These are phyloP conservation scores for Rubus parviflorus DNA, from an alignment of 306 rosid species.

Conservation along the genomic window DNA sequence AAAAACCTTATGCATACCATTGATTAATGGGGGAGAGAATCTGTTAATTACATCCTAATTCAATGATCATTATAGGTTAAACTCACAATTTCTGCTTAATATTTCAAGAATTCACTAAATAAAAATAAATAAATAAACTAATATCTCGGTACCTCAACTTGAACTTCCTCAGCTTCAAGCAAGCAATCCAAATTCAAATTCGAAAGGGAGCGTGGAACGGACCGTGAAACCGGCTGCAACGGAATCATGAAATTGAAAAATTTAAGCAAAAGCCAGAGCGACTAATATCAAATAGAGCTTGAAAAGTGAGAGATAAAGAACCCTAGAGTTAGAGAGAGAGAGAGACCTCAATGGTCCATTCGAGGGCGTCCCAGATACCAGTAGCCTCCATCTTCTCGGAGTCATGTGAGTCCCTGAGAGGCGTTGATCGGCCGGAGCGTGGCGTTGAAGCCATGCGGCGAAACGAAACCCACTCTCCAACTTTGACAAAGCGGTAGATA, in stretches of 20 bases:
- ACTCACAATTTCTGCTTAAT: not conserved
- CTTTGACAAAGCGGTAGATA: not conserved
- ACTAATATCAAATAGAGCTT: no score
- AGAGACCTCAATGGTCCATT: slow-evolving; percentile 90
- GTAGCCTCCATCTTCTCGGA: slow-evolving; percentile 69
- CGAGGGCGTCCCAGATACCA: slow-evolving; percentile 81
- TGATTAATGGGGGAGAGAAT: not conserved
- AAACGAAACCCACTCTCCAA: slow-evolving; percentile 25
- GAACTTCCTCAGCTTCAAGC: slow-evolving; percentile 67
- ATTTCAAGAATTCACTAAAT: not conserved
- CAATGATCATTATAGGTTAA: not conserved
- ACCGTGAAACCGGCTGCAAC: slow-evolving; percentile 67
- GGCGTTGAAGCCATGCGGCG: slow-evolving; percentile 59
- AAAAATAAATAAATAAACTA: no score
- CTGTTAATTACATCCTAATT: not conserved
- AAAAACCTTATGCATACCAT: slow-evolving; percentile 16
- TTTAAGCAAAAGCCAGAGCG: not conserved
- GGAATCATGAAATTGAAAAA: not conserved
- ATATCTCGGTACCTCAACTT: slow-evolving; percentile 55
- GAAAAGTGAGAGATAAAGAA: slow-evolving; percentile 1
- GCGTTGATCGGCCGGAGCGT: slow-evolving; percentile 49
- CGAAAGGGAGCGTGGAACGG: slow-evolving; percentile 49
- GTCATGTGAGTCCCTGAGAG: slow-evolving; percentile 60
- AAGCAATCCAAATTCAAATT: slow-evolving; percentile 60
- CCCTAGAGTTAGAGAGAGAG: slow-evolving; percentile 1